phyloP scores from a whole-genome alignment of 116 monocot genomes.

The Iris pallida region DNA sequence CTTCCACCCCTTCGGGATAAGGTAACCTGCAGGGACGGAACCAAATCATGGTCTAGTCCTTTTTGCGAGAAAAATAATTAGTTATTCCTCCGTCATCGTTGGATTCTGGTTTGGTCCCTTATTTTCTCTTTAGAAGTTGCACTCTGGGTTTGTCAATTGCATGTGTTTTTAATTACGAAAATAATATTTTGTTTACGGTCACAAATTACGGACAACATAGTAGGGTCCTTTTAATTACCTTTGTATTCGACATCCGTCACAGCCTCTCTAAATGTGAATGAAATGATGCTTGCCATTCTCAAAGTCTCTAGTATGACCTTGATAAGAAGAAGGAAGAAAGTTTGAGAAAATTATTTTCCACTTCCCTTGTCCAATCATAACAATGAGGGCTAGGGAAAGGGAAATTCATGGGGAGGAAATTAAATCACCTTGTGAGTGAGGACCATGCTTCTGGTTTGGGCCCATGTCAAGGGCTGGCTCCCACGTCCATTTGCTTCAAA shows the following conservation, averaged over 20 bases:
- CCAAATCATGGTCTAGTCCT: no score
- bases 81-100: no score
- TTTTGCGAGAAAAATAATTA: no score
- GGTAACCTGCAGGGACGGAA: no score
- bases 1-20: constrained; percentile 94
- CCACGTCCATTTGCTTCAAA: constrained; percentile 40
- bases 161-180: no score
- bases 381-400: not conserved
- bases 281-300: constrained; percentile 90
- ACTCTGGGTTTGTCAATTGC: no score
- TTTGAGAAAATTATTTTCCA: no score
- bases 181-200: no score
- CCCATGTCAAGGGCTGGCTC: constrained; percentile 54
- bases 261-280: constrained; percentile 92
- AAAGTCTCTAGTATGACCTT: constrained; percentile 79
- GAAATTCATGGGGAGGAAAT: not conserved
- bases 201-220: no score
- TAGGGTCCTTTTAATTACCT: constrained; percentile 29
- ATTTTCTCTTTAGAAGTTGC: no score
- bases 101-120: no score
- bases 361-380: not conserved
- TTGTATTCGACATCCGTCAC: constrained; percentile 85
- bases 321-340: no score
- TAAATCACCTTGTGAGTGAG: constrained; percentile 58
- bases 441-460: constrained; percentile 65